Base-by-base conservation (phyloP, 139 green algal genomes). In the Micractinium conductrix region DNA sequence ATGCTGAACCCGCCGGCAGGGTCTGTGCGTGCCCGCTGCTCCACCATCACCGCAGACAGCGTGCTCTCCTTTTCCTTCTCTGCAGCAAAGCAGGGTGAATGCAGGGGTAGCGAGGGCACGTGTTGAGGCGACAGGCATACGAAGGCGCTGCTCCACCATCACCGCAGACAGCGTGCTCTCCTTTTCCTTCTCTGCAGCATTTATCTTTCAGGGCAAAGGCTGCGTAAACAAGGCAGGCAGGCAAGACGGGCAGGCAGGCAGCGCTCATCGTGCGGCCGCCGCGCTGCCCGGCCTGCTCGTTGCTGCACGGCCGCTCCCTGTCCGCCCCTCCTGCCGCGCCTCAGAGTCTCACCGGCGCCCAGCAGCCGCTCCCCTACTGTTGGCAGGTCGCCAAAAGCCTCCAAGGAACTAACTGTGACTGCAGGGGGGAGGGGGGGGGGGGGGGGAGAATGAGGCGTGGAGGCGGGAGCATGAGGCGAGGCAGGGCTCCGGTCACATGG, bases 41-140 rank as follows among this genome's bases (percentile, higher is more conserved):
- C 22, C 62, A 96, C 12, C 78, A 96, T 74, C 19, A 44, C 12
- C 5, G 91, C 88, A 4, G 37, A 81, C 43, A 94, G 79, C 2
- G 93, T 96, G 88, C 93, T 95, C 72, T 96, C 93, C 79, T 92
- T 94, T 22, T 84, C 65, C 19, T 80, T 73, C 73, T 91, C 86
- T 75, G 84, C 84, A 7, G 26, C 38, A 21, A 2, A 0, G 30
- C 24, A 30, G 73, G n/a, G 10, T 7, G 19, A n/a, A n/a, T n/a
- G n/a, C n/a, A n/a, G n/a, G n/a, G n/a, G n/a, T n/a, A n/a, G n/a
- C n/a, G n/a, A n/a, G n/a, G n/a, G n/a, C n/a, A n/a, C n/a, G n/a
- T n/a, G n/a, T n/a, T n/a, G 3, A 71, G n/a, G n/a, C 8, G 12
- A 69, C 60, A 71, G n/a, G 63, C 3, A 62, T 8, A 42, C 10